A percentile compares a stretch with the other conserved stretches of the same genome.
Evolutionary conservation across 805 yeast genomes (phyloP).

Genomic region (Yamadazyma akitaensis): DNA sequence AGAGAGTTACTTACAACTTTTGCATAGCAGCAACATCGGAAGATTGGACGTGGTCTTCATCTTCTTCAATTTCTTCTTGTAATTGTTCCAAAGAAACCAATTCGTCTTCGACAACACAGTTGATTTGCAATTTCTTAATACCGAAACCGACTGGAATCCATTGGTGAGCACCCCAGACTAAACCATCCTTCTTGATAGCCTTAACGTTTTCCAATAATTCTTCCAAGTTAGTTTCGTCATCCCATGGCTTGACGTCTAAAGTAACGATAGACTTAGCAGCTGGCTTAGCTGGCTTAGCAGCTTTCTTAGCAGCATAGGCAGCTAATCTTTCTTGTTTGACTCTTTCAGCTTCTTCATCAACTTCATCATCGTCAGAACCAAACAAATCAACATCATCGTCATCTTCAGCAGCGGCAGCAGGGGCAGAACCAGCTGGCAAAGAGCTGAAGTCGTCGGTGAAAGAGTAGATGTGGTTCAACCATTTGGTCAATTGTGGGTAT

Average conservation of each 20-base stretch:
- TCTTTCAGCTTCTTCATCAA: conserved; percentile 95
- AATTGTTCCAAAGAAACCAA: conserved; percentile 91
- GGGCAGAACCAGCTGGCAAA: conserved; percentile 75
- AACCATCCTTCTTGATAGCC: conserved; percentile 85
- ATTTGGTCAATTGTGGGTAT: conserved; percentile 94
- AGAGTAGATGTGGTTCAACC: conserved; percentile 98
- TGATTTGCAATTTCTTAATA: conserved; percentile 98
- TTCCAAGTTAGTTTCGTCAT: conserved; percentile 96
- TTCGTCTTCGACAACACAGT: conserved; percentile 96
- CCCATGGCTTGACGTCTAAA: conserved; percentile 99
- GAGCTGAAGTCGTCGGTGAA: conserved; percentile 79
- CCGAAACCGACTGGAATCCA: conserved; percentile 98
- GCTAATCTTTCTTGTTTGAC: conserved; percentile 97
- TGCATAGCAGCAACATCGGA: conserved; percentile 98
- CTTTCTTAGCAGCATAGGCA: conserved; percentile 96
- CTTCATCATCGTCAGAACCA: conserved; percentile 93
- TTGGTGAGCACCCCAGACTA: conserved; percentile 97
- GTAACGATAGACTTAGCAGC: conserved; percentile 98
- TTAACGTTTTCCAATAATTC: conserved; percentile 84
- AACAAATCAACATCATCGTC: conserved; percentile 91
- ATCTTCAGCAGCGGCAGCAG: conserved; percentile 69
- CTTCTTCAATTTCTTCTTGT: conserved; percentile 74
- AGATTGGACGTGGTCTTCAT: conserved; percentile 99
- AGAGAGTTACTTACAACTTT: conserved; percentile 64
- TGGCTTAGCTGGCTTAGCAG: conserved; percentile 94